Evolutionary conservation across 1,284 basidiomycete genomes (phyloP), one percentile per base, ranked within the genome.

Genomic region (Blastosporella zonata): DNA sequence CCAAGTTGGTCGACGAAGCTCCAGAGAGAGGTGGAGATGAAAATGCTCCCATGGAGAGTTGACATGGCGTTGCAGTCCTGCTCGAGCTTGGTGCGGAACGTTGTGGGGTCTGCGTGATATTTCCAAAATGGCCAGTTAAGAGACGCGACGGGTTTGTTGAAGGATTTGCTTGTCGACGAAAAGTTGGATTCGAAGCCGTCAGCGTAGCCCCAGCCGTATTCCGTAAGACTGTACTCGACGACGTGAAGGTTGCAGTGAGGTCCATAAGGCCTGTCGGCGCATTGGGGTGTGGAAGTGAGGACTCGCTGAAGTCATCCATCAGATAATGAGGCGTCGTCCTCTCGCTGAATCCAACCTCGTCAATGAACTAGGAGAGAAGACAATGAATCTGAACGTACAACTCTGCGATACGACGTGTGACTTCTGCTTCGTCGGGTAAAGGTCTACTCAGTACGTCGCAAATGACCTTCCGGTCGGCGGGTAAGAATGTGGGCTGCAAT

Each of bases 341-440:
- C 25, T 54, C 48, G 36, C 56, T 58, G 36, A 37, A 43, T 22
- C 7, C 8, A 29, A 34, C 25, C 7, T 3, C 20, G 2, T 50
- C 33, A 37, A 17, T 38, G n/a, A 43, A 18, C 18, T 22, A 25
- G 18, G 36, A 31, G 27, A 10, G 1, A 13, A 20, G 18, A 21
- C 12, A 21, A 31, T 10, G 3, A 8, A 40, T 10, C 17, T 18
- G 15, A 21, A 61, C 67, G 60, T 60, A 81, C 79, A 74, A 74
- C 52, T 75, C 73, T 22, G 65, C 59, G n/a, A 79, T 56, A 43
- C 65, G 64, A 34, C 64, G 58, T n/a, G 60, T 49, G 2, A 80
- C 69, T 53, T 77, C 73, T 12, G 54, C 56, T 39, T 76, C 70
- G 36, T 68, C 61, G 15, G 76, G 73, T 10, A 59, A 39, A 6